Evolutionary conservation across 805 yeast species (phyloP).

Genomic region (Torulaspora delbrueckii): DNA sequence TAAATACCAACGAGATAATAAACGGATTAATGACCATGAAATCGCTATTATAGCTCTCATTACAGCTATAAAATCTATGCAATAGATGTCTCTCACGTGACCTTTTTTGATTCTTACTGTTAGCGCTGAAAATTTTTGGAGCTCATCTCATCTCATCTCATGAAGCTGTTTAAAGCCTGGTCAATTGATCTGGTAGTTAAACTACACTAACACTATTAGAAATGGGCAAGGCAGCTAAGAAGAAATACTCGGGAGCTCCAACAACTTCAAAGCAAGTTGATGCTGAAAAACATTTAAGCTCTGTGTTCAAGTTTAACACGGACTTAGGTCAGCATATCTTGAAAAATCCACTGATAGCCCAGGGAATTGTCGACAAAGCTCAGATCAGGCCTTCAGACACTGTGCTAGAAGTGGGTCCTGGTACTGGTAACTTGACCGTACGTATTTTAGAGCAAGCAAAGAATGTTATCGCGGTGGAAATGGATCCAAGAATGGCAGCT

Average conservation of each 20-base stretch:
- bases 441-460: conserved; percentile 87
- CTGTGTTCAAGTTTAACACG: conserved; percentile 94
- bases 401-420: conserved; percentile 97
- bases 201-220: too few species aligned
- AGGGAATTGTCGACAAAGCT: conserved; percentile 97
- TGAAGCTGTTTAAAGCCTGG: neutral
- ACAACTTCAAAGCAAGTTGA: conserved; percentile 56
- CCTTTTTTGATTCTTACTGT: neutral
- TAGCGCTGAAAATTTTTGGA: conserved; percentile 10
- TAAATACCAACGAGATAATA: neutral
- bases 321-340: conserved; percentile 95
- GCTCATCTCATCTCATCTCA: conserved; percentile 15
- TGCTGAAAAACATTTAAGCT: conserved; percentile 58
- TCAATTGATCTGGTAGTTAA: neutral
- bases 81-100: conserved; percentile 2
- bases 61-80: neutral
- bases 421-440: conserved; percentile 96
- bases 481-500: conserved; percentile 99
- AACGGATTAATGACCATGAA: neutral
- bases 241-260: conserved; percentile 49
- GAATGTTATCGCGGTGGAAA: conserved; percentile 93
- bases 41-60: neutral
- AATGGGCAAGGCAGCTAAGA: conserved; percentile 63
- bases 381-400: conserved; percentile 86
- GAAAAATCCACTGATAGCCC: conserved; percentile 94